Percentiles rank a stretch among this genome's conserved stretches.
These are phyloP conservation scores for Dactylellina leptospora DNA, from an alignment of 2,329 filamentous ascomycete species.

Conservation along the genomic window DNA sequence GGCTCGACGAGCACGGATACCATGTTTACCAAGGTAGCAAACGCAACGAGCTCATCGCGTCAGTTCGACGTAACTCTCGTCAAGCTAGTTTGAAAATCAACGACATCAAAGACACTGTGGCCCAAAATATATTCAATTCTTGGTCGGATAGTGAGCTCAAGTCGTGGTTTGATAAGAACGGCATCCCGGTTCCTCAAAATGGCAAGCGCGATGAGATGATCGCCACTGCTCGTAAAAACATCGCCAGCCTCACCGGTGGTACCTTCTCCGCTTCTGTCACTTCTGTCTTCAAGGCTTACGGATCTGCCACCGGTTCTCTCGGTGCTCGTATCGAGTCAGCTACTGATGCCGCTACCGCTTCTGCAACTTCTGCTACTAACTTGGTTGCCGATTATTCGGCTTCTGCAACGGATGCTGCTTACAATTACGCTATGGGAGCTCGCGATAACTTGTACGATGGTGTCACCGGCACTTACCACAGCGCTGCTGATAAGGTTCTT, in stretches of 20 bases:
- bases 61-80: conserved; percentile 88
- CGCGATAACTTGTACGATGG: conserved; percentile 65
- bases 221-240: conserved; percentile 87
- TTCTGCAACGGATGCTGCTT: conserved; percentile 64
- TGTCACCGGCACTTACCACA: conserved; percentile 60
- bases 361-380: conserved; percentile 63
- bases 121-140: conserved; percentile 83
- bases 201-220: conserved; percentile 89
- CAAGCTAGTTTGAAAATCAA: conserved; percentile 76
- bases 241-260: conserved; percentile 75
- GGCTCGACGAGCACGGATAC: conserved; percentile 87
- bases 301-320: conserved; percentile 60
- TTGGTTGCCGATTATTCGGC: conserved; percentile 63
- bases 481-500: conserved; percentile 71
- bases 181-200: conserved; percentile 87
- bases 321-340: conserved; percentile 55
- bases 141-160: conserved; percentile 93
- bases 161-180: conserved; percentile 90
- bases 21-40: conserved; percentile 82
- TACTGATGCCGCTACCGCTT: conserved; percentile 53
- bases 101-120: conserved; percentile 76
- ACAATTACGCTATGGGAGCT: conserved; percentile 77
- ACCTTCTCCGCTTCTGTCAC: conserved; percentile 64
- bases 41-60: conserved; percentile 87
- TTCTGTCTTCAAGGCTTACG: conserved; percentile 58